Evolutionary conservation across 768 basidiomycete species (phyloP).

Genomic region (Stropharia rugosoannulata): DNA sequence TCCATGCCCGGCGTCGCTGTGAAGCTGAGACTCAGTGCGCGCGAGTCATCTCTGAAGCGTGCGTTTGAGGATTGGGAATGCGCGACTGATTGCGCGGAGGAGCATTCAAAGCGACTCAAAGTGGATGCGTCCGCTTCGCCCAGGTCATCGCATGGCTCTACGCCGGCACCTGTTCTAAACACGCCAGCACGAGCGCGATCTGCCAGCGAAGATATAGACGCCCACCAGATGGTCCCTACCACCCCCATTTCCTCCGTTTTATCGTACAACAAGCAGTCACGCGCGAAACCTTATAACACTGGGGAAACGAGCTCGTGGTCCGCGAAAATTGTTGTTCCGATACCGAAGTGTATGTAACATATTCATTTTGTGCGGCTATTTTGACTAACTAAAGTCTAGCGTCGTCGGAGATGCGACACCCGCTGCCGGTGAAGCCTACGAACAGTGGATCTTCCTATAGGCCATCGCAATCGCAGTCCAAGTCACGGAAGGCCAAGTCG

Average conservation of each 20-base stretch:
- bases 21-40: not conserved
- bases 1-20: not conserved
- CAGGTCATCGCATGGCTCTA: not conserved
- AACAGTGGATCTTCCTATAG: slow-evolving; percentile 14
- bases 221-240: not conserved
- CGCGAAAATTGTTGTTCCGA: not conserved
- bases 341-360: not conserved
- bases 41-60: not conserved
- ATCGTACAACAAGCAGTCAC: not conserved
- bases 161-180: no score
- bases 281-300: not conserved
- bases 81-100: not conserved
- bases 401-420: not conserved
- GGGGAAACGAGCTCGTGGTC: not conserved
- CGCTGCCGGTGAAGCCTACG: not conserved
- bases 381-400: not conserved
- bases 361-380: no score
- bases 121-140: not conserved
- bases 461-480: slow-evolving; percentile 37
- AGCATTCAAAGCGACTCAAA: not conserved
- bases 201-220: no score
- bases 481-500: slow-evolving; percentile 21
- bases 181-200: no score
- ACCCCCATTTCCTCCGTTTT: not conserved
- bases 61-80: not conserved